Evolutionary conservation across 768 basidiomycete genomes (phyloP), one percentile per base, ranked within the genome.

Genomic region (Ramaria sp.): DNA sequence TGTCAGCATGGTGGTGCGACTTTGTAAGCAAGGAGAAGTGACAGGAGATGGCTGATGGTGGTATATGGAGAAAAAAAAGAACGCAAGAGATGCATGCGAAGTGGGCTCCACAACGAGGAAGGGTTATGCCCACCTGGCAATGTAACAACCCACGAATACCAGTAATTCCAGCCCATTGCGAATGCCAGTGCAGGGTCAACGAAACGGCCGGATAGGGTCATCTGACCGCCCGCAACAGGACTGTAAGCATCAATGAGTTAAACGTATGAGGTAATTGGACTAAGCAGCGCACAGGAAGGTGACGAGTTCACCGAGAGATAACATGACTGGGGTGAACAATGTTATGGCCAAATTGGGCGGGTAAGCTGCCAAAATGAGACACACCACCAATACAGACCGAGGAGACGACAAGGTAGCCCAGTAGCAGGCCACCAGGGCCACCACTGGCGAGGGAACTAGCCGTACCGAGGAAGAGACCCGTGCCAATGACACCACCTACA

Each of bases 401-500:
- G 66, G 33, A 74, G 12, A 74, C 67, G 65, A 73, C 65, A 60
- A 71, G 50, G 63, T 78, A 78, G 1, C 75, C 81, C 7, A 81
- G 64, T 53, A 80, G 65, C 0, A 73, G 64, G 15, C 82, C 80
- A 0, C 80, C 67, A 5, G 82, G 81, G 0, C 82, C 82, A 3
- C 75, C 80, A 22, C 71, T 71, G 1, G 73, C 70, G 20, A 82
- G 30, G 13, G 74, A 71, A 38, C 66, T 69, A 0, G 78, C 82
- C 3, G 77, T 75, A 4, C 78, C 77, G 15, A 83, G 66, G 66
- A 83, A 82, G 3, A 82, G 69, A 33, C 50, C 80, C 1, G 78
- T 80, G 17, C 80, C 78, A 54, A 78, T 77, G 61, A 69, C 68
- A 47, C 69, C 69, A 31, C 50, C 50, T 51, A 13, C 13, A 20